Conservation (phyloP, 1,284 basidiomycete species). For the Kalmanozyma brasiliensis region DNA sequence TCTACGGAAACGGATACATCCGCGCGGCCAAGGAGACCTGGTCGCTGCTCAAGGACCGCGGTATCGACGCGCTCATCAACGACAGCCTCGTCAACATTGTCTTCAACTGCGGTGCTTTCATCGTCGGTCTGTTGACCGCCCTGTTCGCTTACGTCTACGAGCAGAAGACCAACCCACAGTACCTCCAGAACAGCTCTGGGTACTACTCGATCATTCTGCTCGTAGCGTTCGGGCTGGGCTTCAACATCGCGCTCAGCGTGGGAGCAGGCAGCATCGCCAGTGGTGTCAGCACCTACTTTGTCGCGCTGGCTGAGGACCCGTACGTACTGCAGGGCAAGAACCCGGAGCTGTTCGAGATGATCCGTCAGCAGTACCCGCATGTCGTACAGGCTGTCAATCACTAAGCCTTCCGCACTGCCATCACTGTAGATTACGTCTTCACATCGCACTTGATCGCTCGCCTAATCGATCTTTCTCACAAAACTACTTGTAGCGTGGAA, state of each 20-base stretch:
- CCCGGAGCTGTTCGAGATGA: constrained; percentile 58
- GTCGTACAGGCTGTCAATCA: constrained; percentile 66
- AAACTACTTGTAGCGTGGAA: too few relatives aligned
- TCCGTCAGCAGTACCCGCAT: constrained; percentile 60
- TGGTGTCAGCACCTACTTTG: constrained; percentile 68
- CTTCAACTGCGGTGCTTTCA: constrained; percentile 73
- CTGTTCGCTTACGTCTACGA: constrained; percentile 85
- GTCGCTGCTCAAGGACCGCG: constrained; percentile 81
- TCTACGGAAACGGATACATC: constrained; percentile 88
- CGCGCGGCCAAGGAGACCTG: constrained; percentile 89
- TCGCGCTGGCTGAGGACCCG: constrained; percentile 62
- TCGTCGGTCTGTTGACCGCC: constrained; percentile 79
- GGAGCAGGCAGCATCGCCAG: constrained; percentile 64
- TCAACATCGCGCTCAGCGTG: constrained; percentile 67
- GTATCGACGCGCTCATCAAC: constrained; percentile 84
- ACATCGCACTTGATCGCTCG: too few relatives aligned
- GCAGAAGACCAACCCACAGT: constrained; percentile 63
- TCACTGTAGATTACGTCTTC: too few relatives aligned
- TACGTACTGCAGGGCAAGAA: constrained; percentile 52
- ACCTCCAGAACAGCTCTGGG: constrained; percentile 51
- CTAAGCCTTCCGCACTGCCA: too few relatives aligned
- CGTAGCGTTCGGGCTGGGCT: constrained; percentile 64
- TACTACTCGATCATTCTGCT: constrained; percentile 56
- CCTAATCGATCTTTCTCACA: too few relatives aligned
- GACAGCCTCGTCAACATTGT: constrained; percentile 81